Conservation (phyloP, 495 filamentous ascomycete species). For the Cercophora sp. region DNA sequence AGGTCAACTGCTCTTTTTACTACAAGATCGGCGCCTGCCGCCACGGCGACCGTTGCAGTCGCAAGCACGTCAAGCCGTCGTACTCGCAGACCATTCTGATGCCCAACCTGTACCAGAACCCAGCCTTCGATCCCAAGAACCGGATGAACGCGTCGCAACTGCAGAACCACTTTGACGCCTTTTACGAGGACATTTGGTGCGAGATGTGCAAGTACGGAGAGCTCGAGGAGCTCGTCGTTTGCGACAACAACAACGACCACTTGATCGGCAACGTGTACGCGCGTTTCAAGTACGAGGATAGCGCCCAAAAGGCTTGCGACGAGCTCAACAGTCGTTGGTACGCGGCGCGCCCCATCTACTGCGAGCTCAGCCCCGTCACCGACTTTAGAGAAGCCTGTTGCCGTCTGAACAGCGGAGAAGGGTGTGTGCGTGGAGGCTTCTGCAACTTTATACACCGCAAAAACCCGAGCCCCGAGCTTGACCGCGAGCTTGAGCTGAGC, state of each 20-base stretch:
- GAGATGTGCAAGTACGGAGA: slow-evolving; percentile 96
- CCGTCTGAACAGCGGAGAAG: slow-evolving; percentile 88
- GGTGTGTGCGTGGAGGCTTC: slow-evolving; percentile 93
- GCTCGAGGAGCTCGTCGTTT: slow-evolving; percentile 83
- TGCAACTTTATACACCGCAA: slow-evolving; percentile 99
- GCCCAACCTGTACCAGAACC: slow-evolving; percentile 98
- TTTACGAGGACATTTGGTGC: slow-evolving; percentile 99
- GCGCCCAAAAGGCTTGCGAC: slow-evolving; percentile 89
- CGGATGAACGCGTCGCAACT: slow-evolving; percentile 93
- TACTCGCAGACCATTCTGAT: slow-evolving; percentile 97
- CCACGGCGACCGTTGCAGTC: slow-evolving; percentile 94
- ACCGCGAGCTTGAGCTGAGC: slow-evolving; percentile 76
- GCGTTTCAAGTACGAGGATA: slow-evolving; percentile 99
- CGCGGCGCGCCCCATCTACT: slow-evolving; percentile 94
- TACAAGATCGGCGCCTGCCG: slow-evolving; percentile 87
- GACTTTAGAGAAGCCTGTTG: slow-evolving; percentile 99
- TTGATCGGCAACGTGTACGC: slow-evolving; percentile 99
- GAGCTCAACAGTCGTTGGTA: slow-evolving; percentile 94
- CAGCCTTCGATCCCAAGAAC: slow-evolving; percentile 92
- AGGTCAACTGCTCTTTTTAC: slow-evolving; percentile 53
- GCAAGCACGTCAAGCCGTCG: slow-evolving; percentile 98
- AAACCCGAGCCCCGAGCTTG: slow-evolving; percentile 82
- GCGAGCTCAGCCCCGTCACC: slow-evolving; percentile 92
- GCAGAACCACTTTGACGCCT: slow-evolving; percentile 98
- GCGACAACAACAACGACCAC: slow-evolving; percentile 97